phyloP scores from a whole-genome alignment of 2,329 filamentous ascomycete genomes.

The Colletotrichum falcatum region DNA sequence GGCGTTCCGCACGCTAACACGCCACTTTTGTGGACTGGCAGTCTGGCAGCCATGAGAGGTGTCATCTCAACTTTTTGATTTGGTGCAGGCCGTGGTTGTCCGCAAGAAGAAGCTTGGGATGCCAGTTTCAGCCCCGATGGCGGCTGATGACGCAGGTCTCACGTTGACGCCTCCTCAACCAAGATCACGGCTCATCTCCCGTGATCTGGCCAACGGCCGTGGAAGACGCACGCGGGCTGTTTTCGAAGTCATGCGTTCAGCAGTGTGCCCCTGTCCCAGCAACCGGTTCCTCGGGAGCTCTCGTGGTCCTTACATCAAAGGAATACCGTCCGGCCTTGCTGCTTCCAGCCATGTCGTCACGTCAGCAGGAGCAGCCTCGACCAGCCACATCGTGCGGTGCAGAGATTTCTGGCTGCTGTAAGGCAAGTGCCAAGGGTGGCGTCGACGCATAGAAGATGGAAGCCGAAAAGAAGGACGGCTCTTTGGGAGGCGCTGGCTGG shows the following conservation, averaged over 20 bases:
- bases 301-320: conserved; percentile 20
- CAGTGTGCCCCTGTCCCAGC: conserved; percentile 1
- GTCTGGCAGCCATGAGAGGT: conserved; percentile 36
- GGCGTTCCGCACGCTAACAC: conserved; percentile 27
- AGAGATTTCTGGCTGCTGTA: not conserved
- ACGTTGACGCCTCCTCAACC: conserved; percentile 8
- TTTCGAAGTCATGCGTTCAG: conserved; percentile 9
- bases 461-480: conserved; percentile 7
- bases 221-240: not conserved
- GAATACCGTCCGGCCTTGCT: not conserved
- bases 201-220: conserved; percentile 9
- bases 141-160: conserved; percentile 33
- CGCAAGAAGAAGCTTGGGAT: conserved; percentile 12
- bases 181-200: conserved; percentile 13
- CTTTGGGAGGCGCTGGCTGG: conserved; percentile 26
- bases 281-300: conserved; percentile 22
- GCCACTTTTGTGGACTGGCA: conserved; percentile 10
- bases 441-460: conserved; percentile 4
- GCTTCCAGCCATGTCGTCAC: conserved; percentile 23
- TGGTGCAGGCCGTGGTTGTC: conserved; percentile 8
- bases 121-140: conserved; percentile 16
- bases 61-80: conserved; percentile 34
- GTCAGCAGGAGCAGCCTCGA: not conserved
- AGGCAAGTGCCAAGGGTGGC: conserved; percentile 3
- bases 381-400: conserved; percentile 33